A percentile compares a stretch with the other conserved stretches of the same genome.
These are phyloP conservation scores for Oehlia diaphana DNA, from an alignment of 192 early-diverging fungal species.

Conservation along the genomic window DNA sequence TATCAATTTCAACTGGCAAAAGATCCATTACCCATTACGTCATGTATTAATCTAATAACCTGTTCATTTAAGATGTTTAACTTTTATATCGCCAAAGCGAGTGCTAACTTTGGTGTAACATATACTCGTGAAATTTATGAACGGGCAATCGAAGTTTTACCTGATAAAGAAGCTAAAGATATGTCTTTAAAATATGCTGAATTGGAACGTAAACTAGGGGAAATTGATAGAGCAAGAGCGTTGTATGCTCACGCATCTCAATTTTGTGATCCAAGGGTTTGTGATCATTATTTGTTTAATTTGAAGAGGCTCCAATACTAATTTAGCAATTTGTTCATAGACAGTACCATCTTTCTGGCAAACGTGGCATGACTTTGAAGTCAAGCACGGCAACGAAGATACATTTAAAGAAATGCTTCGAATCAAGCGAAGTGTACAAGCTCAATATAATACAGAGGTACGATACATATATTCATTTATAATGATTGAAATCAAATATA, in stretches of 20 bases:
- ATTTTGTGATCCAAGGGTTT: constrained; percentile 82
- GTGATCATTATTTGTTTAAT: constrained; percentile 3
- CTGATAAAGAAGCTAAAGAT: constrained; percentile 74
- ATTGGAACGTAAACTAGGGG: constrained; percentile 87
- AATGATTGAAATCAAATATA: not conserved
- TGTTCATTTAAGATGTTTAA: constrained; percentile 62
- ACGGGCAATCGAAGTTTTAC: constrained; percentile 84
- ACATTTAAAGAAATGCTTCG: constrained; percentile 98
- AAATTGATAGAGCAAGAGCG: constrained; percentile 92
- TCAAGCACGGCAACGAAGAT: constrained; percentile 95
- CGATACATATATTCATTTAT: constrained; percentile 32
- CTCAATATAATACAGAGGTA: constrained; percentile 80
- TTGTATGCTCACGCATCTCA: constrained; percentile 85
- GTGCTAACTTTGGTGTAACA: constrained; percentile 82
- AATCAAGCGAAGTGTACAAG: constrained; percentile 86
- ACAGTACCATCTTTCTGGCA: constrained; percentile 76
- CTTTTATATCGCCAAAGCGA: constrained; percentile 89
- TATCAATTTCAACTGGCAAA: not conserved
- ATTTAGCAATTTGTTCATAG: constrained; percentile 15
- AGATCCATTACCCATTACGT: not conserved
- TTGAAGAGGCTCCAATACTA: not conserved
- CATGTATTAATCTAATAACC: not conserved
- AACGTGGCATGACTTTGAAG: constrained; percentile 96
- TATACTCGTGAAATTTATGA: constrained; percentile 90
- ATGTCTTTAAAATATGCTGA: constrained; percentile 83